These are phyloP conservation scores for Cryphonectria parasitica DNA, from an alignment of 2,329 filamentous ascomycete species.

Conservation along the genomic window DNA sequence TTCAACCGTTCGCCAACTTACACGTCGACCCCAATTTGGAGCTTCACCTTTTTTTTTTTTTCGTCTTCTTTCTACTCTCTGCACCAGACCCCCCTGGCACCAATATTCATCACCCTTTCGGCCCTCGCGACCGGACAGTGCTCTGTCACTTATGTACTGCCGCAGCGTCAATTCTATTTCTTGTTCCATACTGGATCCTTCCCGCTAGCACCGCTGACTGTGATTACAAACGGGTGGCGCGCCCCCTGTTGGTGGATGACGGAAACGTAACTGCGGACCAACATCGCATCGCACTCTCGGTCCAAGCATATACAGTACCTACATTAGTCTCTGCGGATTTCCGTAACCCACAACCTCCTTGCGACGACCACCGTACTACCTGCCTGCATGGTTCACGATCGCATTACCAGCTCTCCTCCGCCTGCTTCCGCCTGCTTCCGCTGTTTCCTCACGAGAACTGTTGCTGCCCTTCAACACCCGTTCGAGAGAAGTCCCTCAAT, in stretches of 20 bases:
- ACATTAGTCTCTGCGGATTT: neutral
- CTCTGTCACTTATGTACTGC: neutral
- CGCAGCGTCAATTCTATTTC: neutral
- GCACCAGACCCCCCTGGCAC: neutral
- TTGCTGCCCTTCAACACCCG: neutral
- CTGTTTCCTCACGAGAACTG: neutral
- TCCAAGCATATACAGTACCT: conserved; percentile 3
- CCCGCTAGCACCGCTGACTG: conserved; percentile 1
- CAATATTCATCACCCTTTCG: neutral
- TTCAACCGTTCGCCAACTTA: neutral
- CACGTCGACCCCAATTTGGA: neutral
- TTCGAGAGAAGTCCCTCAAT: conserved; percentile 21
- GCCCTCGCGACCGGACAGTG: neutral
- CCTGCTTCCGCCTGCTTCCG: neutral
- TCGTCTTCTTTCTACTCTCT: neutral
- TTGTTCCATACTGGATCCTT: neutral
- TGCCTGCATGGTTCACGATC: neutral
- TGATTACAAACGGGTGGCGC: conserved; percentile 3
- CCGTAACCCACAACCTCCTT: neutral
- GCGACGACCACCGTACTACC: neutral
- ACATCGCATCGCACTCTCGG: conserved; percentile 1
- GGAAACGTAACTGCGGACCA: neutral
- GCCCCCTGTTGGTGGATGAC: conserved; percentile 7
- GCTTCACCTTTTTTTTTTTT: conserved; percentile 1
- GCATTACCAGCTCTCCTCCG: neutral